A percentile compares a stretch with the other conserved stretches of the same genome.
phyloP scores from a whole-genome alignment of 768 basidiomycete species.

The Pleurotus tuber-regium region DNA sequence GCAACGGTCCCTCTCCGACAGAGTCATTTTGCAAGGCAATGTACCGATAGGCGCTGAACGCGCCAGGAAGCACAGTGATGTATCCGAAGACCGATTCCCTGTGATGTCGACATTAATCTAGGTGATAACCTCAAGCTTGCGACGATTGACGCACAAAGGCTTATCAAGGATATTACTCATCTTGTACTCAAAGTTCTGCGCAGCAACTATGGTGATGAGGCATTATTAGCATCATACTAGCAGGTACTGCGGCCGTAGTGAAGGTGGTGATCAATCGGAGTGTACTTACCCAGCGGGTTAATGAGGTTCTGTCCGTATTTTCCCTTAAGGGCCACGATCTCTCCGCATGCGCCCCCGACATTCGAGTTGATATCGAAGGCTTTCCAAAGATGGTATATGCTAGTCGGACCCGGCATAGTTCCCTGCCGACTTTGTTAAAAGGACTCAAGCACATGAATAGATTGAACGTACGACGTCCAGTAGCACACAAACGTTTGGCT shows the following conservation, averaged over 20 bases:
- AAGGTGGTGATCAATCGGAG: not conserved
- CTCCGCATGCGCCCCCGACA: conserved; percentile 93
- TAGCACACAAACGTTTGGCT: conserved; percentile 89
- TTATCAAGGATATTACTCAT: conserved; percentile 93
- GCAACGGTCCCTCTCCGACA: conserved; percentile 81
- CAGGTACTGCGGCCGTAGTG: too few species aligned
- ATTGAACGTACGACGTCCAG: conserved; percentile 60
- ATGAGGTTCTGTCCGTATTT: conserved; percentile 75
- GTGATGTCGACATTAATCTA: not conserved
- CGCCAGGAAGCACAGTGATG: conserved; percentile 91
- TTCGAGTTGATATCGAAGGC: conserved; percentile 91
- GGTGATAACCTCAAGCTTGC: not conserved
- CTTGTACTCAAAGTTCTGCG: conserved; percentile 95
- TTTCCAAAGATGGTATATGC: conserved; percentile 93
- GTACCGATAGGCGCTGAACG: conserved; percentile 90
- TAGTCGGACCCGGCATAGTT: conserved; percentile 79
- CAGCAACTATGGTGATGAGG: conserved; percentile 51
- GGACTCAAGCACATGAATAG: not conserved
- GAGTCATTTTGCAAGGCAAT: conserved; percentile 88
- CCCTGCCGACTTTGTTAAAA: conserved; percentile 21
- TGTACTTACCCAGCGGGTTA: conserved; percentile 59
- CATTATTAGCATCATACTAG: too few species aligned
- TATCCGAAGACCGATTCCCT: conserved; percentile 88
- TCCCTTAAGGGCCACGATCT: conserved; percentile 91
- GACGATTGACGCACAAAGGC: conserved; percentile 50